Evolutionary conservation across 139 green algal genomes (phyloP).

Genomic region (Ettlia oleoabundans): DNA sequence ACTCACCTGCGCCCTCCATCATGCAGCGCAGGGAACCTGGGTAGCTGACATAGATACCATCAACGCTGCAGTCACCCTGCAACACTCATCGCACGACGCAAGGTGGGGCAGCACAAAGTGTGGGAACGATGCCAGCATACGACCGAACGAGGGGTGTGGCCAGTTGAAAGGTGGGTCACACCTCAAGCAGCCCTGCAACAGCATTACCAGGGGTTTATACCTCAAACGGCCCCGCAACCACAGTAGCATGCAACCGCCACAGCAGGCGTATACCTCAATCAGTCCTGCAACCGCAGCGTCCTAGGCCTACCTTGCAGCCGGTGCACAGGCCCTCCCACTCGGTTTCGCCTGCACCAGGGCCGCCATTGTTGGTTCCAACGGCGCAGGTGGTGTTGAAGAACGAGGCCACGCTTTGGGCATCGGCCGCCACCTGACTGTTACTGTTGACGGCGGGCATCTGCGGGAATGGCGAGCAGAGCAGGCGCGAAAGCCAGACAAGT

Average conservation of each 20-base stretch:
- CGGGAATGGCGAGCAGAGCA: background rate
- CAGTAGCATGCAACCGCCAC: background rate
- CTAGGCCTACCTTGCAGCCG: conserved; percentile 25
- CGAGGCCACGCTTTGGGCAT: conserved; percentile 31
- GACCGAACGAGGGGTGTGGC: no score
- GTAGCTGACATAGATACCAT: conserved; percentile 47
- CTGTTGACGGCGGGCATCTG: conserved; percentile 21
- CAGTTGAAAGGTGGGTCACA: no score
- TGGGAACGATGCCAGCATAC: no score
- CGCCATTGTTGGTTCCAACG: background rate
- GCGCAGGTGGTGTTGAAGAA: conserved; percentile 41
- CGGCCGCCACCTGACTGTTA: background rate
- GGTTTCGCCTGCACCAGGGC: background rate
- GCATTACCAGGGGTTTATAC: no score
- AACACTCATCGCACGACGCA: background rate
- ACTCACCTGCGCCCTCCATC: conserved; percentile 44
- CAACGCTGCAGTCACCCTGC: conserved; percentile 34
- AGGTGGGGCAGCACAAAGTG: background rate
- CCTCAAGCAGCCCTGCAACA: no score
- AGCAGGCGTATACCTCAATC: background rate
- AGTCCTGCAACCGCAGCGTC: background rate
- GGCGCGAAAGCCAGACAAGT: background rate
- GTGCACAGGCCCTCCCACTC: conserved; percentile 36
- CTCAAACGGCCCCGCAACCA: no score
- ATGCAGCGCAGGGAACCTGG: conserved; percentile 52